Base-by-base conservation (phyloP, 2,329 filamentous ascomycete genomes). In the Malbranchea zuffiana region DNA sequence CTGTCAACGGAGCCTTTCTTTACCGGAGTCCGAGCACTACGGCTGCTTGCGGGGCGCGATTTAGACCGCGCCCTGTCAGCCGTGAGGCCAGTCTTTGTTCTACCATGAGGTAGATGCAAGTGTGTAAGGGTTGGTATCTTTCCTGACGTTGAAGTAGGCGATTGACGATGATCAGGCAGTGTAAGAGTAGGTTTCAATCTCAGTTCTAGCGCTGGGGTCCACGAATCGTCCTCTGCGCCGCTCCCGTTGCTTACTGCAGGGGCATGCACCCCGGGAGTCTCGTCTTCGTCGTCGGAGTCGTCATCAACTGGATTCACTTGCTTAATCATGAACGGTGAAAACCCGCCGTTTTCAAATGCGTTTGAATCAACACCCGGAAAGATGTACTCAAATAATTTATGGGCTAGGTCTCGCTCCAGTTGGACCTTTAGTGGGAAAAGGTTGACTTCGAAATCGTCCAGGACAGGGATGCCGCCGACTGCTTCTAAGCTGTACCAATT, bases 401-500 rank as follows among this genome's bases (percentile, higher is more conserved):
- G 88, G 29, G 87, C 88, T 32, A 94, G 79, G 50, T 96, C 87
- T 23, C 79, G 80, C 60, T 98, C 90, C 23, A 98, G 69, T 56
- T 98, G 90, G 15, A 98, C 78, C 59, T 86, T 92, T 56, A 98
- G 74, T 0, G 90, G 92, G 57, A 92, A 87, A 13, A 98, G 66
- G 38, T 87, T 85, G 38, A 98, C 83, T 58, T 96, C 87, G 52
- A 98, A 98, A 51, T 92, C 82, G 49, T 96, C 88, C 69, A 98
- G 84, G 20, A 98, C 87, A 0, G 88, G 85, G 44, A 98, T 98
- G 32, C 90, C 90, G 24, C 88, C 90, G 57, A 98, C 95, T 5
- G 90, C 87, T 62, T 98, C 90, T 3, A 98, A 71, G 85, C 95
- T 95, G 55, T 95, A 79, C 85, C 92, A 98, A 55, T 93, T 90